These are phyloP conservation scores for Eucalyptus curtisii DNA, from an alignment of 345 rosid species.

Conservation along the genomic window DNA sequence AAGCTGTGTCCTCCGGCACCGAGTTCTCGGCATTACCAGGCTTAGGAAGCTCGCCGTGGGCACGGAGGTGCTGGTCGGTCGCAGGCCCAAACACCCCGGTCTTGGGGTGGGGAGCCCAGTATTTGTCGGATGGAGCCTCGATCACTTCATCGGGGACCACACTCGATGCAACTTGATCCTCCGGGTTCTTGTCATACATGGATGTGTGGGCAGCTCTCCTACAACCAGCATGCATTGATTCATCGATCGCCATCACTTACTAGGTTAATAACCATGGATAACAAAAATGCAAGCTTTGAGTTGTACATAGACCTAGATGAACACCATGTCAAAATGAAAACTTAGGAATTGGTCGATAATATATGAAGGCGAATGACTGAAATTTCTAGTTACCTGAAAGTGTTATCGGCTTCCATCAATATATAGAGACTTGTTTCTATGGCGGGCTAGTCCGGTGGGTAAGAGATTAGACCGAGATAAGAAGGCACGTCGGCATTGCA, in stretches of 20 bases:
- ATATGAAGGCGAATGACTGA: not conserved
- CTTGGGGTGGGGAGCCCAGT: slow-evolving; percentile 92
- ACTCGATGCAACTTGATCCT: slow-evolving; percentile 37
- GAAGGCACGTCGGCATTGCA: not conserved
- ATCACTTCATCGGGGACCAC: slow-evolving; percentile 68
- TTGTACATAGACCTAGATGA: not conserved
- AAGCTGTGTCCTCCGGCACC: slow-evolving; percentile 66
- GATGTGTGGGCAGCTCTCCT: slow-evolving; percentile 52
- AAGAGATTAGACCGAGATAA: not conserved
- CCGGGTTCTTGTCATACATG: slow-evolving; percentile 75
- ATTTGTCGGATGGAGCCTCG: slow-evolving; percentile 54
- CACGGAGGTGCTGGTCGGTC: slow-evolving; percentile 11
- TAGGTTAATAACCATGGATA: not conserved
- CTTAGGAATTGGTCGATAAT: not conserved
- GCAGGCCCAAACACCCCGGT: slow-evolving; percentile 92
- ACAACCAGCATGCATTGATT: not conserved
- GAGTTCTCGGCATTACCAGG: slow-evolving; percentile 6
- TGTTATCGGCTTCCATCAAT: not conserved
- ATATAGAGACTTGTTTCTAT: not conserved
- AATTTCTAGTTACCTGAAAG: not conserved
- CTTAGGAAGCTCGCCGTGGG: not conserved
- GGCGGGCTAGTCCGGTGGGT: not conserved
- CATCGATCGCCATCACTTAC: not conserved
- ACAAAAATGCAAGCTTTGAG: not conserved
- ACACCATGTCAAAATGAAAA: not conserved